Evolutionary conservation across 805 yeast species (phyloP).

Genomic region (Tetrapisispora arboricola): DNA sequence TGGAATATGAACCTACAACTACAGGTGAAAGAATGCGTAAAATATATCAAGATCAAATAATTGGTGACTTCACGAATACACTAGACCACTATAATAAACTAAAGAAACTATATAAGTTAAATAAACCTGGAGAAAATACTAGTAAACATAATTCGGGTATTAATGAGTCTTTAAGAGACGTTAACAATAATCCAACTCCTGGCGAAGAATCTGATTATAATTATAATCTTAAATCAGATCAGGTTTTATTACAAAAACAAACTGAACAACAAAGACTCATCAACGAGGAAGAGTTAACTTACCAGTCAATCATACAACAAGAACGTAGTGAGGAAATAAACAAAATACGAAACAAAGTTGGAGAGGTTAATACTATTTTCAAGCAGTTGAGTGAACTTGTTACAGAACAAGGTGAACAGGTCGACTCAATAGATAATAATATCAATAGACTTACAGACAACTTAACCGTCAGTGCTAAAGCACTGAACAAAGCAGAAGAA

Average conservation of each 20-base stretch:
- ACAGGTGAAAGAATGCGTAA: constrained; percentile 23
- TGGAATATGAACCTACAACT: constrained; percentile 3
- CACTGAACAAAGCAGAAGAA: constrained; percentile 62
- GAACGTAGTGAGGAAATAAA: constrained; percentile 67
- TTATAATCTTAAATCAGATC: background rate
- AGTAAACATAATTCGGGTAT: background rate
- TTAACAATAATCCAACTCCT: no score
- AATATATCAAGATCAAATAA: constrained; percentile 43
- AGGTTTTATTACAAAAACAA: constrained; percentile 14
- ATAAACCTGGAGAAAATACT: no score
- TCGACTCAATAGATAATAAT: constrained; percentile 78
- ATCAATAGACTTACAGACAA: constrained; percentile 52
- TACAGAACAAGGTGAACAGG: constrained; percentile 72
- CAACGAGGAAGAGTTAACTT: constrained; percentile 45
- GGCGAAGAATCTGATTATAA: no score
- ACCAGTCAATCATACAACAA: constrained; percentile 53
- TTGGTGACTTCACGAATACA: constrained; percentile 36
- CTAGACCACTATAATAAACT: constrained; percentile 34
- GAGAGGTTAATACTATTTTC: constrained; percentile 77
- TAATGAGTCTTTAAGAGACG: background rate
- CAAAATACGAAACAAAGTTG: constrained; percentile 66
- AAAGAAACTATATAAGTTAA: constrained; percentile 3
- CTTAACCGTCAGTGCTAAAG: constrained; percentile 60
- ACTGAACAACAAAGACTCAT: constrained; percentile 29
- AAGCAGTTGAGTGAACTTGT: constrained; percentile 71